These are phyloP conservation scores for Pyrenochaeta sp. DNA, from an alignment of 2,329 filamentous ascomycete genomes.

Conservation along the genomic window DNA sequence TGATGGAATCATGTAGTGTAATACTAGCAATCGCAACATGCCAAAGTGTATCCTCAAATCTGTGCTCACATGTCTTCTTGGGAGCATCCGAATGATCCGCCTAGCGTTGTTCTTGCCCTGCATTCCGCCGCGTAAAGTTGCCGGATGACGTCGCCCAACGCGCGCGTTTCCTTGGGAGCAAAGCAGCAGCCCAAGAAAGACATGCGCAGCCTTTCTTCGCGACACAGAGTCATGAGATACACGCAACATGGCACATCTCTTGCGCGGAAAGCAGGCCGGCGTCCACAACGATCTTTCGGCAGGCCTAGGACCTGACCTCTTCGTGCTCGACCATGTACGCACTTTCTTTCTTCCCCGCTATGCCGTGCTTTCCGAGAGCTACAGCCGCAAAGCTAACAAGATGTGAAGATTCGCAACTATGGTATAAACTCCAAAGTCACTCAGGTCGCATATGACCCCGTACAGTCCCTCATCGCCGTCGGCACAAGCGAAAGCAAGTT, in stretches of 20 bases:
- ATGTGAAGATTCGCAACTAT: conserved; percentile 43
- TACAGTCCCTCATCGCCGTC: conserved; percentile 91
- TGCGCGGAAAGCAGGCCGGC: conserved; percentile 92
- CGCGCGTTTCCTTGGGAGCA: conserved; percentile 7
- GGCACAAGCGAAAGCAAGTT: conserved; percentile 89
- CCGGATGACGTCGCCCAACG: conserved; percentile 28
- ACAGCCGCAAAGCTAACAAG: conserved; percentile 24
- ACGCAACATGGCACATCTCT: conserved; percentile 78
- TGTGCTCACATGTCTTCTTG: too few species aligned
- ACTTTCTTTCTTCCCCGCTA: conserved; percentile 26
- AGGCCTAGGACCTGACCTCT: conserved; percentile 78
- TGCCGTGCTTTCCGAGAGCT: conserved; percentile 2
- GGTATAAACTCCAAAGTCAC: conserved; percentile 73
- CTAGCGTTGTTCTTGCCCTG: conserved; percentile 24
- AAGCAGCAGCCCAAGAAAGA: conserved; percentile 16
- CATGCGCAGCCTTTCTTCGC: conserved; percentile 18
- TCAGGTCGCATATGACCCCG: conserved; percentile 87
- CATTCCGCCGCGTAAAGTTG: conserved; percentile 16
- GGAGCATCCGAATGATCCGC: conserved; percentile 19
- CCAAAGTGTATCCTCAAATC: not conserved
- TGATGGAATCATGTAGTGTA: not conserved
- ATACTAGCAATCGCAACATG: conserved; percentile 1
- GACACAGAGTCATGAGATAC: conserved; percentile 39
- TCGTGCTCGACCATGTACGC: conserved; percentile 79
- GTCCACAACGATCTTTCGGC: conserved; percentile 90